Evolutionary conservation across 2,329 filamentous ascomycete species (phyloP).

Genomic region (Torrubiellomyces zombiae): DNA sequence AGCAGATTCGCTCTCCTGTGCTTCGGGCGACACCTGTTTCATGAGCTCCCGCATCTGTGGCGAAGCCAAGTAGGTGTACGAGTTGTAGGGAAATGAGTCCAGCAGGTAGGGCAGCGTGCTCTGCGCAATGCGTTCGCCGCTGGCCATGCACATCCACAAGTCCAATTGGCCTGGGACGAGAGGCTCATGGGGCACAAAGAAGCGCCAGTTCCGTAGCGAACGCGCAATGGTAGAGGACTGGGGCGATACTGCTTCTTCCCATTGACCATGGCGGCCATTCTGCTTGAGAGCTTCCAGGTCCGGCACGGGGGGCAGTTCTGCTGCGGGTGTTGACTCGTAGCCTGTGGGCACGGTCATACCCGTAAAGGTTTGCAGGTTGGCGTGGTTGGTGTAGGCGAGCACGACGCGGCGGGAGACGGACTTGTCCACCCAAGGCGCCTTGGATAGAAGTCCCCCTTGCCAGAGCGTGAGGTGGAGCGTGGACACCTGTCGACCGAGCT

Average conservation of each 20-base stretch:
- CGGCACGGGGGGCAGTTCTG: constrained; percentile 5
- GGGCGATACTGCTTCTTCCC: constrained; percentile 5
- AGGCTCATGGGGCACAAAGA: constrained; percentile 11
- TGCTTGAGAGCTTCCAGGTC: constrained; percentile 6
- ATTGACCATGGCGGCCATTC: constrained; percentile 5
- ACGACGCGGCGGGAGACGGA: constrained; percentile 12
- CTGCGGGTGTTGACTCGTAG: constrained; percentile 8
- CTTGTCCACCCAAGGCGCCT: constrained; percentile 14
- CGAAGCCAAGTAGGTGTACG: constrained; percentile 1
- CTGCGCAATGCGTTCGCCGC: constrained; percentile 45
- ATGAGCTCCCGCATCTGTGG: constrained; percentile 1
- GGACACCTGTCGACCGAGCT: constrained; percentile 2
- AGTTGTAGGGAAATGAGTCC: constrained; percentile 36
- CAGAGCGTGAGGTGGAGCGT: constrained; percentile 13
- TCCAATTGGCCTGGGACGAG: constrained; percentile 7
- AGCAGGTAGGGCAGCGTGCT: constrained; percentile 45
- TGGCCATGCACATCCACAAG: constrained; percentile 44
- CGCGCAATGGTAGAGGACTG: constrained; percentile 12
- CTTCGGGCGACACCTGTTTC: constrained; percentile 18
- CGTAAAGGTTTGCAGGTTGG: constrained; percentile 10
- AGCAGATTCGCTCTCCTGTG: constrained; percentile 24
- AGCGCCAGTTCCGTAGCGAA: constrained; percentile 11
- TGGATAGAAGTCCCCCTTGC: constrained; percentile 13
- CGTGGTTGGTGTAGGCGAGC: constrained; percentile 16
- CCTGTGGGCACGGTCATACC: constrained; percentile 14